Conservation (phyloP, 2,329 filamentous ascomycete genomes). For the Pseudocercospora crystallina region DNA sequence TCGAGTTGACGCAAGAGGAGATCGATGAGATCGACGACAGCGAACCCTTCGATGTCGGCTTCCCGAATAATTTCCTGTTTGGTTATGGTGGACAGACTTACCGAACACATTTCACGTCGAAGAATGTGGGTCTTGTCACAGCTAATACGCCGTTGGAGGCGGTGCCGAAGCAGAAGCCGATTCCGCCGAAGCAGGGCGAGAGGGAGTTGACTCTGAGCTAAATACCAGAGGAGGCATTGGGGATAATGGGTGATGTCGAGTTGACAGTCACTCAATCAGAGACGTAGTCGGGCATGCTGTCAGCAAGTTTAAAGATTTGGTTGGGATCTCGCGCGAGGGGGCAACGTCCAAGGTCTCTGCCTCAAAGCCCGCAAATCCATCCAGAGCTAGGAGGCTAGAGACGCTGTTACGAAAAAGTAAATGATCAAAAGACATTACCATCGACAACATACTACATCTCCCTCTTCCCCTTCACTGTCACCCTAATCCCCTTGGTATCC, state of each 20-base stretch:
- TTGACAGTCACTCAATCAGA: no score
- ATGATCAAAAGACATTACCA: no score
- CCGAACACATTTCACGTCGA: slow-evolving; percentile 16
- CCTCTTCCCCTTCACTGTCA: neutral
- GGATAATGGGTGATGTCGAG: no score
- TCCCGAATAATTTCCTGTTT: slow-evolving; percentile 23
- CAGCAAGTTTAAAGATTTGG: no score
- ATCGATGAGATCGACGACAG: slow-evolving; percentile 66
- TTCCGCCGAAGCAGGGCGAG: slow-evolving; percentile 21
- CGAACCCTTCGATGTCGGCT: slow-evolving; percentile 56
- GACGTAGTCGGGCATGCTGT: no score
- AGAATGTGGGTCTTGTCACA: slow-evolving; percentile 16
- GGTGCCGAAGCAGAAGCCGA: slow-evolving; percentile 17
- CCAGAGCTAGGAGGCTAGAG: no score
- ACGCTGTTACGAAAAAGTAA: no score
- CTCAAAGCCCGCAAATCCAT: no score
- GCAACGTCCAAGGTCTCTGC: neutral
- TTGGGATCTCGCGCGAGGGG: no score
- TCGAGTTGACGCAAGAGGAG: slow-evolving; percentile 62
- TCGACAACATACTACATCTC: no score
- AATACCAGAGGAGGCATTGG: no score
- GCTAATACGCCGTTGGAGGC: slow-evolving; percentile 19
- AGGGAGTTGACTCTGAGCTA: slow-evolving; percentile 14
- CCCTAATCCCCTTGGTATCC: slow-evolving; percentile 4
- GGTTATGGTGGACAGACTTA: slow-evolving; percentile 17